These are phyloP conservation scores for Ensete glaucum DNA, from an alignment of 176 grass and related monocot species.

Conservation along the genomic window DNA sequence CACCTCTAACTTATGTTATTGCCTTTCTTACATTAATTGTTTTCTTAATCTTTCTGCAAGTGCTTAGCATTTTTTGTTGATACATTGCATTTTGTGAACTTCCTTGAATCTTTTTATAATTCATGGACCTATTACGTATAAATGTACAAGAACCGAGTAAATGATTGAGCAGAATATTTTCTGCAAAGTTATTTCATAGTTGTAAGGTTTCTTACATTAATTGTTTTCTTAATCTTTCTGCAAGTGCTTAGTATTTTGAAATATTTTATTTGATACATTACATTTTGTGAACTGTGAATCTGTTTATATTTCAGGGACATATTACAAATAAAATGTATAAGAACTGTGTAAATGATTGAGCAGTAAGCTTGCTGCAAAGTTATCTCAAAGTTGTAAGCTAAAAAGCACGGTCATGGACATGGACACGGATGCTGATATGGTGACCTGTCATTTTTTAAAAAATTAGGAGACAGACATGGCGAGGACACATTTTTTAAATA, in stretches of 20 bases:
- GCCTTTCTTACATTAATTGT: background rate
- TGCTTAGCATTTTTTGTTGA: background rate
- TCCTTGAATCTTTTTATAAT: background rate
- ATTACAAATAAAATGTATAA: background rate
- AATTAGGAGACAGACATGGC: too few relatives aligned
- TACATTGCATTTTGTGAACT: background rate
- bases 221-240: background rate
- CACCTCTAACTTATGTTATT: background rate
- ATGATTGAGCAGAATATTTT: background rate
- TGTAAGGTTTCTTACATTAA: background rate
- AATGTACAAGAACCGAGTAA: background rate
- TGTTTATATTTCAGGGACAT: background rate
- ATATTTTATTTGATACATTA: background rate
- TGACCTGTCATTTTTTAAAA: too few relatives aligned
- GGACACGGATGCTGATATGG: too few relatives aligned
- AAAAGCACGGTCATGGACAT: too few relatives aligned
- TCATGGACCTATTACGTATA: background rate
- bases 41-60: background rate
- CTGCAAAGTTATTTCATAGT: background rate
- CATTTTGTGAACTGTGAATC: background rate
- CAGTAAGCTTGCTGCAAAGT: background rate
- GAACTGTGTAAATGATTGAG: background rate
- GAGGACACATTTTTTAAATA: too few relatives aligned
- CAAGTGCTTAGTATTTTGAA: background rate
- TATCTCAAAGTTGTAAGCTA: too few relatives aligned